These are phyloP conservation scores for Lactifluus piperatus DNA, from an alignment of 768 basidiomycete species.

Conservation along the genomic window DNA sequence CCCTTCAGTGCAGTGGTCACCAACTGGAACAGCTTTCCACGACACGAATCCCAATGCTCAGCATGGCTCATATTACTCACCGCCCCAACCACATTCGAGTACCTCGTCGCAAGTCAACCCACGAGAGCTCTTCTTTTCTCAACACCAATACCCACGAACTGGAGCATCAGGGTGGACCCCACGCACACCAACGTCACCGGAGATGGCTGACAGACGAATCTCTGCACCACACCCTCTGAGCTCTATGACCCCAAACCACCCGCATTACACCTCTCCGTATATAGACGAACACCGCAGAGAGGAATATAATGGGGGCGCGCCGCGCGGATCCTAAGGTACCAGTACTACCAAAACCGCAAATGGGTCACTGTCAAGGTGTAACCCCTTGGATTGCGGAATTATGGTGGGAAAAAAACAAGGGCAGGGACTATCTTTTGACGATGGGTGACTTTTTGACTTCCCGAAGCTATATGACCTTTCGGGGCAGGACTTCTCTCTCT, in stretches of 20 bases:
- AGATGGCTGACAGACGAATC: slow-evolving; percentile 3
- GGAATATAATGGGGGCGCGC: not conserved
- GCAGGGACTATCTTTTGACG: not conserved
- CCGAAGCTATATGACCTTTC: not conserved
- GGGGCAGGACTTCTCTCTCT: not conserved
- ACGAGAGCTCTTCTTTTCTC: slow-evolving; percentile 9
- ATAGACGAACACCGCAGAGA: slow-evolving; percentile 3
- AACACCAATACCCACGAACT: not conserved
- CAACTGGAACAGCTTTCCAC: not conserved
- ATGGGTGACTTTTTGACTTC: not conserved
- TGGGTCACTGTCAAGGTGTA: too few species aligned
- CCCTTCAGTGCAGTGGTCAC: not conserved
- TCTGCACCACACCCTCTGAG: slow-evolving; percentile 1
- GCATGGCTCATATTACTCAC: slow-evolving; percentile 5
- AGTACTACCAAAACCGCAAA: too few species aligned
- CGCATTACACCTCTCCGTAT: not conserved
- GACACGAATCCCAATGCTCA: not conserved
- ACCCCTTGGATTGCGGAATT: not conserved
- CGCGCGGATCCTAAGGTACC: not conserved
- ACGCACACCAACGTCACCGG: slow-evolving; percentile 5
- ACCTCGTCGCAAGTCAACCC: not conserved
- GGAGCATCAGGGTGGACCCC: slow-evolving; percentile 5
- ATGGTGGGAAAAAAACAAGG: not conserved
- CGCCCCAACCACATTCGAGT: not conserved
- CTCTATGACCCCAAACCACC: slow-evolving; percentile 1